These are phyloP conservation scores for Didymellaceae sp. DNA, from an alignment of 2,329 filamentous ascomycete genomes.

Conservation along the genomic window DNA sequence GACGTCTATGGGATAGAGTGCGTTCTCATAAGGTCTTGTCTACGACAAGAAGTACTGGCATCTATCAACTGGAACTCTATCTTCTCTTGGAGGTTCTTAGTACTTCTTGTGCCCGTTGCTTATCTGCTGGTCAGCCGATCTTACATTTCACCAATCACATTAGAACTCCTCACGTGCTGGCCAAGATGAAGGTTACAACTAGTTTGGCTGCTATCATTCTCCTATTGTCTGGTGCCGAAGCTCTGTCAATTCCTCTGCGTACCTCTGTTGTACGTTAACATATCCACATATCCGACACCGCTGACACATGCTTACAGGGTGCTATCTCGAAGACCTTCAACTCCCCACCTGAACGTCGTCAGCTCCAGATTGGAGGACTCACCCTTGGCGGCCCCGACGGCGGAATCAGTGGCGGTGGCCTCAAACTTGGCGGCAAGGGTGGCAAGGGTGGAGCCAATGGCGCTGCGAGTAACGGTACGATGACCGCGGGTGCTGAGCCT, in stretches of 20 bases:
- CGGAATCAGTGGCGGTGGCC: constrained; percentile 33
- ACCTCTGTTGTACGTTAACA: constrained; percentile 31
- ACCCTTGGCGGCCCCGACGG: constrained; percentile 41
- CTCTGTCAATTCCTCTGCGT: constrained; percentile 25
- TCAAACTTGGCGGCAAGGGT: constrained; percentile 30
- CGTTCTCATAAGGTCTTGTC: constrained; percentile 17
- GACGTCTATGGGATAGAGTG: constrained; percentile 4
- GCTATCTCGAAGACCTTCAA: constrained; percentile 13
- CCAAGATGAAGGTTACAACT: constrained; percentile 34
- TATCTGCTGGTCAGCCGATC: constrained; percentile 16
- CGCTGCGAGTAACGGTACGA: constrained; percentile 15
- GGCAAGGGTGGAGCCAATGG: constrained; percentile 2
- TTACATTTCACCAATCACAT: neutral
- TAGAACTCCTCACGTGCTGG: neutral
- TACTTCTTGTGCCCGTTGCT: constrained; percentile 15
- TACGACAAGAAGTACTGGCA: neutral
- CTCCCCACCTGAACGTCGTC: neutral
- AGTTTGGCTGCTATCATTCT: constrained; percentile 28
- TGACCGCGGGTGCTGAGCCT: constrained; percentile 3
- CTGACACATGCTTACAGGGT: constrained; percentile 1
- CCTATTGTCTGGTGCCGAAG: constrained; percentile 31
- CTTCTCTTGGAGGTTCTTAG: constrained; percentile 16
- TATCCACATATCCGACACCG: no score
- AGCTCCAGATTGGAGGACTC: constrained; percentile 37
- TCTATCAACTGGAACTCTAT: constrained; percentile 18